These are phyloP conservation scores for Aechmea fasciata DNA, from an alignment of 176 grass and related monocot species.

Conservation along the genomic window DNA sequence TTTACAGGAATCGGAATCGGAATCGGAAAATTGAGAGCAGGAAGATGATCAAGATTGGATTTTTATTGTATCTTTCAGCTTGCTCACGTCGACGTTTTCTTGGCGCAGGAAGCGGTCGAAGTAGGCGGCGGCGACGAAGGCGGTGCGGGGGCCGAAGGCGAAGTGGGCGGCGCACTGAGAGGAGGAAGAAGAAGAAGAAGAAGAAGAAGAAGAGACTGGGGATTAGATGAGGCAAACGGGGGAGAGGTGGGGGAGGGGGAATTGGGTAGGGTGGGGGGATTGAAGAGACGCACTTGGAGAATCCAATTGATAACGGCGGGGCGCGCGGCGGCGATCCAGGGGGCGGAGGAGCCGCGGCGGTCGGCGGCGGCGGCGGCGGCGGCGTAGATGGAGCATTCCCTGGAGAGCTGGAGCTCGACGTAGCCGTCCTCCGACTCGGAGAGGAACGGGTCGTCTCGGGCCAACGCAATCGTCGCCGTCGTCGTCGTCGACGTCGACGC, in stretches of 20 bases:
- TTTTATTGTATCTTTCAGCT: neutral
- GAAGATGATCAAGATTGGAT: neutral
- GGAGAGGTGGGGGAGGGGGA: too few relatives aligned
- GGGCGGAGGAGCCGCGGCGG: neutral
- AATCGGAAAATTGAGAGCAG: neutral
- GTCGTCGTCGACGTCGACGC: constrained; percentile 2
- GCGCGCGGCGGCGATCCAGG: constrained; percentile 40
- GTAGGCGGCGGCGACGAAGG: constrained; percentile 68
- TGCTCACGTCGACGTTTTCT: constrained; percentile 39
- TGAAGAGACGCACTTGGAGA: constrained; percentile 31
- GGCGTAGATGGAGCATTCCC: constrained; percentile 24
- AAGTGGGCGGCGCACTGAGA: constrained; percentile 41
- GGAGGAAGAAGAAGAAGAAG: neutral
- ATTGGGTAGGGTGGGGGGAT: neutral
- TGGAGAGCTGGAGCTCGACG: constrained; percentile 51
- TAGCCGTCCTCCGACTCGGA: constrained; percentile 55
- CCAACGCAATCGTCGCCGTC: constrained; percentile 17
- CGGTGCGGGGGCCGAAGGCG: constrained; percentile 51
- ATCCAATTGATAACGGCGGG: constrained; percentile 57
- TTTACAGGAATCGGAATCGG: neutral
- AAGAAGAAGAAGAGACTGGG: neutral
- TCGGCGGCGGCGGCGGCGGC: neutral
- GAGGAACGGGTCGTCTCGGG: neutral
- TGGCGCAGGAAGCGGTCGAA: constrained; percentile 69
- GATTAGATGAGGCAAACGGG: too few relatives aligned